A percentile compares a stretch with the other conserved stretches of the same genome.
Evolutionary conservation across 2,329 filamentous ascomycete genomes (phyloP).

Genomic region (Pochonia chlamydosporia): DNA sequence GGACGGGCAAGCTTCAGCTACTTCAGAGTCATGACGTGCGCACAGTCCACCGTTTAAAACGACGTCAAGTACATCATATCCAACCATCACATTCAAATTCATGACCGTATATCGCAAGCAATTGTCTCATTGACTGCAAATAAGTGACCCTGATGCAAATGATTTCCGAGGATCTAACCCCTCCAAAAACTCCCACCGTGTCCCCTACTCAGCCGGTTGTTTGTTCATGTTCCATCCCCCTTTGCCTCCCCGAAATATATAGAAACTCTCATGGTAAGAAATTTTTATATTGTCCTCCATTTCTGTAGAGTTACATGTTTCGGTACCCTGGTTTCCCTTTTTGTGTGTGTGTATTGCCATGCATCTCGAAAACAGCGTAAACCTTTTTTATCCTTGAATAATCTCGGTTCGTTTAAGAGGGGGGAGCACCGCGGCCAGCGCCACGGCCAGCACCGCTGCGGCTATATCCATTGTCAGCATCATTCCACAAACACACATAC

Average conservation of each 20-base stretch:
- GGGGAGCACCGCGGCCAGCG: slow-evolving; percentile 69
- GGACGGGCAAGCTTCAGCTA: too few species aligned
- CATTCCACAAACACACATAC: too few species aligned
- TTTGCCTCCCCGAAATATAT: neutral
- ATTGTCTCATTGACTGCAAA: slow-evolving; percentile 30
- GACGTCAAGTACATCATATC: too few species aligned
- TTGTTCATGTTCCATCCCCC: too few species aligned
- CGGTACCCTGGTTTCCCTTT: slow-evolving; percentile 22
- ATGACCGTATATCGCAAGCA: slow-evolving; percentile 15
- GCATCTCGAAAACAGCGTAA: slow-evolving; percentile 35
- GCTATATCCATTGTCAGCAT: slow-evolving; percentile 37
- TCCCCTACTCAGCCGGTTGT: slow-evolving; percentile 34
- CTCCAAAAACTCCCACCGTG: slow-evolving; percentile 37
- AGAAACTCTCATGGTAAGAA: slow-evolving; percentile 30
- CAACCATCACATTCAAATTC: slow-evolving; percentile 1
- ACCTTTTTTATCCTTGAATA: slow-evolving; percentile 28
- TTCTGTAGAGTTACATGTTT: slow-evolving; percentile 41
- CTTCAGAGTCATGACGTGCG: too few species aligned
- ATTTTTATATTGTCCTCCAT: slow-evolving; percentile 28
- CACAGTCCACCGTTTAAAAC: too few species aligned
- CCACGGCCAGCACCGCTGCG: slow-evolving; percentile 86
- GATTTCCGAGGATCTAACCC: slow-evolving; percentile 43
- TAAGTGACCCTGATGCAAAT: slow-evolving; percentile 40
- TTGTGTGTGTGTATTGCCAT: slow-evolving; percentile 26
- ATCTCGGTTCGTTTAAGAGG: slow-evolving; percentile 48